Evolutionary conservation across 139 green algal genomes (phyloP).

Genomic region (Parachlorella kessleri): DNA sequence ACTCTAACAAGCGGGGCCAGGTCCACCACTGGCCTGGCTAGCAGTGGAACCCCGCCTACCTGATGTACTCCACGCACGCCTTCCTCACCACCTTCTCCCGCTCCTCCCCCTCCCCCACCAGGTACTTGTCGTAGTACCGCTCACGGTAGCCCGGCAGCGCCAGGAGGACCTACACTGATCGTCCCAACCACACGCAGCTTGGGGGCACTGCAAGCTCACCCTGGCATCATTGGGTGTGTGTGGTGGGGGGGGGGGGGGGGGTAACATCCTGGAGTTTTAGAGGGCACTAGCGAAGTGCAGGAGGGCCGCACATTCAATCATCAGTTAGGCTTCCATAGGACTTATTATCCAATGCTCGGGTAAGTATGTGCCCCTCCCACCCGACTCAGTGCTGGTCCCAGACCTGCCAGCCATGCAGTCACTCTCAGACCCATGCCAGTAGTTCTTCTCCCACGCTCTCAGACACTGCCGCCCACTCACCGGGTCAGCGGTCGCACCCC

Average conservation of each 20-base stretch:
- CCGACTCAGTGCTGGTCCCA: neutral
- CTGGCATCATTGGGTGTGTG: no score
- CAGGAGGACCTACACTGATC: slow-evolving; percentile 46
- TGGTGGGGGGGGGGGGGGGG: no score
- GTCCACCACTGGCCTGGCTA: no score
- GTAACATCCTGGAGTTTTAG: no score
- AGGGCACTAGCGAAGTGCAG: neutral
- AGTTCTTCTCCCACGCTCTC: no score
- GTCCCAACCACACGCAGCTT: no score
- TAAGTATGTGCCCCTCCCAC: no score
- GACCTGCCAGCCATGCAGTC: neutral
- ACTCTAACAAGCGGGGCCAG: no score
- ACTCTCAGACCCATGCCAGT: no score
- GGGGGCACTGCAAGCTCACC: no score
- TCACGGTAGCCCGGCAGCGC: slow-evolving; percentile 43
- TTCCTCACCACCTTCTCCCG: slow-evolving; percentile 48
- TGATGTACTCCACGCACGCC: slow-evolving; percentile 9
- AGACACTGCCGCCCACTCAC: neutral
- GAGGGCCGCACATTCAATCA: neutral
- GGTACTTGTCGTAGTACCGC: slow-evolving; percentile 55
- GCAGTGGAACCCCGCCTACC: neutral
- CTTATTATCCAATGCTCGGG: no score
- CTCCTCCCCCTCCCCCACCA: slow-evolving; percentile 29
- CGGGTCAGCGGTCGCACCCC: slow-evolving; percentile 44
- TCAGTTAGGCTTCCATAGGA: no score